Conservation (phyloP, 192 early-diverging fungal genomes). For the Phlyctochytrium bullatum region DNA sequence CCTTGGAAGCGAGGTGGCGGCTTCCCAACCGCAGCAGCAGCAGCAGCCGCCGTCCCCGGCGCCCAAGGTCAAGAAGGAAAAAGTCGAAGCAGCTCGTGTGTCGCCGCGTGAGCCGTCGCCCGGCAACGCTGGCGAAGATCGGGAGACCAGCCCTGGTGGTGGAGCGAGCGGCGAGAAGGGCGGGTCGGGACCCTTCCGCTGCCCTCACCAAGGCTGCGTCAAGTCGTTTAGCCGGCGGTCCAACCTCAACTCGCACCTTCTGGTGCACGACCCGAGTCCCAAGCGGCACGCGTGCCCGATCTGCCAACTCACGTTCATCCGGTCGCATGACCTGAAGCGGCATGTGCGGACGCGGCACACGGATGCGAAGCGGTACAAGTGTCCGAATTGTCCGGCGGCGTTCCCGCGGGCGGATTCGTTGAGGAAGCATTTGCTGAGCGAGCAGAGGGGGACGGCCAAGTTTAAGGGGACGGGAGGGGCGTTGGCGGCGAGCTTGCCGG, state of each 20-base stretch:
- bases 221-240: background rate
- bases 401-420: background rate
- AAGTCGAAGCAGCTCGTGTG: too few species aligned
- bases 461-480: too few species aligned
- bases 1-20: too few species aligned
- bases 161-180: too few species aligned
- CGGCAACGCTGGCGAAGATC: too few species aligned
- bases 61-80: too few species aligned
- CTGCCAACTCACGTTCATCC: constrained; percentile 63
- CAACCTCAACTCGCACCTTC: constrained; percentile 4
- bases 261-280: background rate
- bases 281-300: constrained; percentile 1
- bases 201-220: constrained; percentile 1
- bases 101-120: too few species aligned
- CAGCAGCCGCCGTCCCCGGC: too few species aligned
- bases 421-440: background rate
- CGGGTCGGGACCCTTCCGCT: constrained; percentile 11
- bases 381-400: background rate
- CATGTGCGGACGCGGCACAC: constrained; percentile 50
- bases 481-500: too few species aligned
- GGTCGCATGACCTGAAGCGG: constrained; percentile 72
- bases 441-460: background rate
- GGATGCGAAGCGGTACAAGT: background rate
- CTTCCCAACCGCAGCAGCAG: too few species aligned
- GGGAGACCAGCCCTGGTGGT: too few species aligned